Conservation (phyloP, 2,329 filamentous ascomycete genomes). For the Botryotinia narcissicola region DNA sequence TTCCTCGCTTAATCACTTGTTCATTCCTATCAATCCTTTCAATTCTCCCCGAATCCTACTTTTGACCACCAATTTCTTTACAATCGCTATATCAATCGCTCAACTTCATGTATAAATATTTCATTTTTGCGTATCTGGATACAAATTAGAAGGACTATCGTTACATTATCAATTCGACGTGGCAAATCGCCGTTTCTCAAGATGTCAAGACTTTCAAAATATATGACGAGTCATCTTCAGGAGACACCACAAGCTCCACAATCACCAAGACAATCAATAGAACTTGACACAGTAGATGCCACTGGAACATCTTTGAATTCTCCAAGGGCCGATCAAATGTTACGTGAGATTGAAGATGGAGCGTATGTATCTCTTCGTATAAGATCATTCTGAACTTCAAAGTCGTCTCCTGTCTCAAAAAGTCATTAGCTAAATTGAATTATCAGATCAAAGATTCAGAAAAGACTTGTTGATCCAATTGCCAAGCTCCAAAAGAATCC, state of each 20-base stretch:
- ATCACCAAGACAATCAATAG: background rate
- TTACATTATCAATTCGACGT: background rate
- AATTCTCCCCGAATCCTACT: no score
- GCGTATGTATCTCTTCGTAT: background rate
- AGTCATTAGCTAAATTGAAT: background rate
- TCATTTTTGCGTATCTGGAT: background rate
- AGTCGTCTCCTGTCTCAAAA: no score
- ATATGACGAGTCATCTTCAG: background rate
- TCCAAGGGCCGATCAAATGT: background rate
- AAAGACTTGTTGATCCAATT: background rate
- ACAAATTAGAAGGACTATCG: background rate
- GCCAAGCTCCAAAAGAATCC: background rate
- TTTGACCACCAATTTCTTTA: background rate
- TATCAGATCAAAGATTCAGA: background rate
- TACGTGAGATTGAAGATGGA: conserved; percentile 4
- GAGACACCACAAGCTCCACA: no score
- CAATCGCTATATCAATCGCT: background rate
- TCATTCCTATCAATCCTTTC: background rate
- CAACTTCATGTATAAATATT: background rate
- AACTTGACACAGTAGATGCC: background rate
- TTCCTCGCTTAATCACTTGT: background rate
- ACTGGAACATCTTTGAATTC: background rate
- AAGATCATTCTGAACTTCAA: background rate
- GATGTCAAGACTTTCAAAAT: background rate
- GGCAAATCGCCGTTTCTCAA: background rate